Base-by-base conservation (phyloP, 192 early-diverging fungal genomes). In the Diversispora eburnea region DNA sequence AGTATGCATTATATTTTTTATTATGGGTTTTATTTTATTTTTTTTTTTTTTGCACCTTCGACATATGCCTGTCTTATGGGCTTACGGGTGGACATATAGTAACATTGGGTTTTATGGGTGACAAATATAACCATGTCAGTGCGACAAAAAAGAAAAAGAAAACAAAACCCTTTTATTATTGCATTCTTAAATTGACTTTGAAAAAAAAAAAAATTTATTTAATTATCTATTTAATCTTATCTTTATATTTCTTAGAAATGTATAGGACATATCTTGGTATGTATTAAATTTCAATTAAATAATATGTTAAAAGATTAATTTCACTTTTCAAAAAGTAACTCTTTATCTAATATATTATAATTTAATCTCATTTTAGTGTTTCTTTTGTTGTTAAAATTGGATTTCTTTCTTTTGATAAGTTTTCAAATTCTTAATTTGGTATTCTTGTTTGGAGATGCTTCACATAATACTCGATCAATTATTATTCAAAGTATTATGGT, bases 261-360 rank as follows among this genome's bases (percentile, higher is more conserved):
- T 88, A 86, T 73, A 84, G 87, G 47, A 80, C 79, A 51, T 94
- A 92, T 77, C 91, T 70, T 22, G 17, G 68, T 70, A 57, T 39
- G 42, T 43, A 39, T 43, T 33, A 33, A 54, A 52, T 22, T 7
- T 42, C 3, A 43, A 41, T 6, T n/a, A 43, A 57, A 41, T 57
- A 19, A n/a, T 45, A n/a, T 3, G 0, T 43, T 10, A n/a, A n/a
- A n/a, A n/a, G n/a, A n/a, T n/a, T n/a, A 10, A 56, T 58, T 59
- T 33, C 25, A 22, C 20, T 43, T 62, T 45, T 45, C 25, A 33
- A 2, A 54, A 54, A 13, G 3, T 3, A 52, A 52, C 9, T 51
- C 3, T 12, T 51, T 13, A 51, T 12, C 8, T 51, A 2, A 61
- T 61, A 19, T 4, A 61, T 19, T 9, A 9, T 39, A 19, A 17